Evolutionary conservation across 2,329 filamentous ascomycete genomes (phyloP), one percentile per base, ranked within the genome.

Genomic region (Elsinoe arachidis): DNA sequence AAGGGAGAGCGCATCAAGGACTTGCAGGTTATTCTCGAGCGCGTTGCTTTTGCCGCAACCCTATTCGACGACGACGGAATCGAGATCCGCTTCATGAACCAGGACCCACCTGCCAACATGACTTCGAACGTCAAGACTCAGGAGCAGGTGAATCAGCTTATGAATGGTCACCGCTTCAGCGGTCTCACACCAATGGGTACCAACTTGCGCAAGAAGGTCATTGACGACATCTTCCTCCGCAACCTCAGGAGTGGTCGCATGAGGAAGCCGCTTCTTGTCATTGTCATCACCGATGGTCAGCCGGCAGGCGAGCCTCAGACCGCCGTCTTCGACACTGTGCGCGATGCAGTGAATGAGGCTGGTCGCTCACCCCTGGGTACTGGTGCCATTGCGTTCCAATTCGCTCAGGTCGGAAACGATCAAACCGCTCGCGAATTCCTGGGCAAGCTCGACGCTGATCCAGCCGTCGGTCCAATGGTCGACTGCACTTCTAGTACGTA

Each of bases 51-150:
- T 58, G 83, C 83, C 6, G 81, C 83, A 2, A 83, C 82, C 2
- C 77, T 86, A n/a, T 87, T 87, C 64, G 84, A 87, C 61, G 75
- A 82, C 34, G 84, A 87, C 64, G 84, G 84, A 41, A 84, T 87
- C 61, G 80, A 80, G 26, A 72, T 87, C 38, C 82, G 84, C 46
- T 87, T 86, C 75, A 86, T 87, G 84, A 87, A 87, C 72, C 80
- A 79, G 11, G 73, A 76, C 73, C 63, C 71, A 65, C 64, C 78
- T 69, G 65, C 66, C n/a, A 69, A 75, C 55, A 67, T 73, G 43
- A 67, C 75, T 34, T 80, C 85, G 63, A 74, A 78, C 57, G 81
- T 86, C 61, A 76, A 75, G 43, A 78, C 68, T 55, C 78, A 81
- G 58, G 74, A 77, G 52, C 80, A 86, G 64, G 78, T 85, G 41